Evolutionary conservation across 1,284 basidiomycete species (phyloP).

Genomic region (Sutorius eximius): DNA sequence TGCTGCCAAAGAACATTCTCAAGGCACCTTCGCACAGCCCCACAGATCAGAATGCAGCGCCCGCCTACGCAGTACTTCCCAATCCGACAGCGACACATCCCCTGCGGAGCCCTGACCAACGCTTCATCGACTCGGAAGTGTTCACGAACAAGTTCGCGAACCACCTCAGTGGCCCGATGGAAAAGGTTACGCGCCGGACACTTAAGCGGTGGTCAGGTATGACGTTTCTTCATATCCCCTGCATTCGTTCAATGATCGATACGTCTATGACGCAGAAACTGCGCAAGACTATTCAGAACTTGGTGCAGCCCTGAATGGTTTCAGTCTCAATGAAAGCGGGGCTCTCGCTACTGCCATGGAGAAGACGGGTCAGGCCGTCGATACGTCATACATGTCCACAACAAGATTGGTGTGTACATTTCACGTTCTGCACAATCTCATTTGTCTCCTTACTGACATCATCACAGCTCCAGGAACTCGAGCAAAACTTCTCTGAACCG

Average conservation of each 20-base stretch:
- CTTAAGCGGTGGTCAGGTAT: constrained; percentile 92
- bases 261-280: constrained; percentile 53
- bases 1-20: constrained; percentile 92
- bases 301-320: constrained; percentile 94
- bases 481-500: constrained; percentile 93
- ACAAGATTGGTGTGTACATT: constrained; percentile 65
- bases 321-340: constrained; percentile 84
- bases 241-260: constrained; percentile 5
- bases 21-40: constrained; percentile 96
- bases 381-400: constrained; percentile 92
- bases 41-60: constrained; percentile 72
- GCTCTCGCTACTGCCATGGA: constrained; percentile 79
- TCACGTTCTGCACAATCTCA: constrained; percentile 9
- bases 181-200: constrained; percentile 90
- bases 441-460: constrained; percentile 12
- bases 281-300: constrained; percentile 93
- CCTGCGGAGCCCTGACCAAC: constrained; percentile 84
- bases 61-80: constrained; percentile 83
- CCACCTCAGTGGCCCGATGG: constrained; percentile 90
- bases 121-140: constrained; percentile 93
- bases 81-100: constrained; percentile 87
- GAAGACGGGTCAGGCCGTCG: constrained; percentile 93
- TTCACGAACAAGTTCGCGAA: constrained; percentile 97
- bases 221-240: constrained; percentile 20
- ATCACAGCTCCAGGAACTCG: constrained; percentile 82